Conservation (phyloP, 164 flowering plant genomes). For the Malania oleifera region DNA sequence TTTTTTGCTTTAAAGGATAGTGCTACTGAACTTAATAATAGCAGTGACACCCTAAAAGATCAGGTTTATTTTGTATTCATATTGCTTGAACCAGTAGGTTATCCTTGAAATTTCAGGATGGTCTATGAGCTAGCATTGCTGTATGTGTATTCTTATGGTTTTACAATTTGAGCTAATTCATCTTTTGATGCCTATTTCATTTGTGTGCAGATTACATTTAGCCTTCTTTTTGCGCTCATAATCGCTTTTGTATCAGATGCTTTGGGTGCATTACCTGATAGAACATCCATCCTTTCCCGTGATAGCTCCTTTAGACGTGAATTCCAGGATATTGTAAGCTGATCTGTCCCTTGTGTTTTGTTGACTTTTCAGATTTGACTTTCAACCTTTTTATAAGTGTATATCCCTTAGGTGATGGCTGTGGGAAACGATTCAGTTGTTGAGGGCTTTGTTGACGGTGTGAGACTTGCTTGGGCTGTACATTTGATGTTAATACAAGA, state of each 20-base stretch:
- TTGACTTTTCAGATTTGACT: neutral
- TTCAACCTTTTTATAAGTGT: conserved; percentile 3
- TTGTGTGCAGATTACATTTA: conserved; percentile 59
- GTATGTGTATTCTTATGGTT: neutral
- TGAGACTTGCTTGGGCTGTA: conserved; percentile 85
- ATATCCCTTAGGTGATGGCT: conserved; percentile 52
- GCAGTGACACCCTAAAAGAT: conserved; percentile 39
- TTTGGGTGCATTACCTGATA: conserved; percentile 67
- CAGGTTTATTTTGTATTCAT: conserved; percentile 47
- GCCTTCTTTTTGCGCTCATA: conserved; percentile 75
- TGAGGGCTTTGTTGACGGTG: conserved; percentile 72
- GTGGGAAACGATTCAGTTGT: conserved; percentile 53
- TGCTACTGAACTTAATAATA: conserved; percentile 49
- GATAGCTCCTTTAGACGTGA: conserved; percentile 76
- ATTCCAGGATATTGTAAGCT: conserved; percentile 82
- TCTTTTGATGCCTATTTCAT: conserved; percentile 9
- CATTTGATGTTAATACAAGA: conserved; percentile 77
- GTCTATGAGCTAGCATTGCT: neutral
- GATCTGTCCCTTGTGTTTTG: neutral
- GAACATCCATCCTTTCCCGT: conserved; percentile 54
- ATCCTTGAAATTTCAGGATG: neutral
- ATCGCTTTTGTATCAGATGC: conserved; percentile 90
- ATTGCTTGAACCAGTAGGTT: neutral
- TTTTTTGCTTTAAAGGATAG: conserved; percentile 61
- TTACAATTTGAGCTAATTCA: neutral